phyloP scores from a whole-genome alignment of 129 eudicot species.

The Rutidosis leptorrhynchoides region DNA sequence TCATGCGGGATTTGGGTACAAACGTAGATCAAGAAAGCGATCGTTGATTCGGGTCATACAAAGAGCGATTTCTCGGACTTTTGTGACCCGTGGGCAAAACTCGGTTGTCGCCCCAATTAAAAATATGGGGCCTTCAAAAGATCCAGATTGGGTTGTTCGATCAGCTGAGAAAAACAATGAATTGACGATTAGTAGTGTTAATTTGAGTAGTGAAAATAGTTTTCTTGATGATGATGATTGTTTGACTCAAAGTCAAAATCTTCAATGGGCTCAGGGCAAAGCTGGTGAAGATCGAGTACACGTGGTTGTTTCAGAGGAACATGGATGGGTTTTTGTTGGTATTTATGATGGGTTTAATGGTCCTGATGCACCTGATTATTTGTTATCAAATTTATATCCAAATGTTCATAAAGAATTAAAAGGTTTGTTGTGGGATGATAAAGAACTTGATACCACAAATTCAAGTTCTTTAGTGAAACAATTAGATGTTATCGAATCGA shows the following conservation, averaged over 20 bases:
- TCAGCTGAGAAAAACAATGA: constrained; percentile 61
- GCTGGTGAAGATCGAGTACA: constrained; percentile 99
- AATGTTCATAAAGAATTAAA: constrained; percentile 84
- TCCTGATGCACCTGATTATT: constrained; percentile 96
- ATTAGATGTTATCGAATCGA: not conserved
- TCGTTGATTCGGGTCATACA: constrained; percentile 60
- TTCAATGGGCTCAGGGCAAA: constrained; percentile 99
- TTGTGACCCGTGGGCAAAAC: constrained; percentile 61
- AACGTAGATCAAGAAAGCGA: constrained; percentile 43
- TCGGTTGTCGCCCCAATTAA: constrained; percentile 89
- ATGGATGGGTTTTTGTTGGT: constrained; percentile 97
- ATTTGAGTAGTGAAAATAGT: constrained; percentile 72
- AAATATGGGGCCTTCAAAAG: constrained; percentile 39
- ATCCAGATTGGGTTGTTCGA: constrained; percentile 64
- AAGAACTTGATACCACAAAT: constrained; percentile 32
- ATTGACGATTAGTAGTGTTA: constrained; percentile 59
- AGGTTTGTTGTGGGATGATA: constrained; percentile 90
- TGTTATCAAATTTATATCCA: constrained; percentile 75
- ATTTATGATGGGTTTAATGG: constrained; percentile 98
- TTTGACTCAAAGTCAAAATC: constrained; percentile 52
- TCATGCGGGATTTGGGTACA: constrained; percentile 51
- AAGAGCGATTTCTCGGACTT: constrained; percentile 64
- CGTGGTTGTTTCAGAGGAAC: constrained; percentile 94
- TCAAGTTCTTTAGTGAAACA: constrained; percentile 3
- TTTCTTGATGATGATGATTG: constrained; percentile 65